These are phyloP conservation scores for Metarhizium rileyi DNA, from an alignment of 2,329 filamentous ascomycete species.

Conservation along the genomic window DNA sequence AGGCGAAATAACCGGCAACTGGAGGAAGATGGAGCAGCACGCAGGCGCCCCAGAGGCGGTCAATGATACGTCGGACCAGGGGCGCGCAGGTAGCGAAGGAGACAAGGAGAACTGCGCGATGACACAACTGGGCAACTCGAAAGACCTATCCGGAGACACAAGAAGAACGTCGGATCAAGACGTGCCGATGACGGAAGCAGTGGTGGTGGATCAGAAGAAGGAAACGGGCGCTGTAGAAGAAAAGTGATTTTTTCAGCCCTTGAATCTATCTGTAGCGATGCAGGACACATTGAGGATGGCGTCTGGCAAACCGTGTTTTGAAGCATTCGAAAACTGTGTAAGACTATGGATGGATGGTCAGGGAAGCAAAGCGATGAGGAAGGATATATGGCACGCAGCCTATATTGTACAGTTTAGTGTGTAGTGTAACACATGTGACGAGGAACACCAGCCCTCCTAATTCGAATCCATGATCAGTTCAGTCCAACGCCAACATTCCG, in stretches of 20 bases:
- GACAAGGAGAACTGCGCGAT: slow-evolving; percentile 38
- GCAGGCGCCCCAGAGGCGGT: slow-evolving; percentile 11
- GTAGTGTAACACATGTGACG: neutral
- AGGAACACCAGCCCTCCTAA: neutral
- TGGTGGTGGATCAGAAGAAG: slow-evolving; percentile 4
- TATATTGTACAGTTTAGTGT: neutral
- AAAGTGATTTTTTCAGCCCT: slow-evolving; percentile 7
- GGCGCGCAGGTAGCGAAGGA: slow-evolving; percentile 23
- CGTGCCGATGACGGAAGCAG: slow-evolving; percentile 22
- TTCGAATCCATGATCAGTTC: neutral
- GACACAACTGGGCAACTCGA: slow-evolving; percentile 7
- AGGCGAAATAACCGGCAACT: slow-evolving; percentile 23
- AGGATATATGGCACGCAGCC: slow-evolving; percentile 1
- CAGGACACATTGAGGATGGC: neutral
- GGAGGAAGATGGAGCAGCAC: slow-evolving; percentile 22
- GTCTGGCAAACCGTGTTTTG: neutral
- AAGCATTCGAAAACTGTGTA: slow-evolving; percentile 1
- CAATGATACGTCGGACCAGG: slow-evolving; percentile 19
- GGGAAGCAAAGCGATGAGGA: neutral
- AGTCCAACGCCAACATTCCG: neutral
- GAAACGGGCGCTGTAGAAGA: slow-evolving; percentile 4
- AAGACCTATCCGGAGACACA: slow-evolving; percentile 5
- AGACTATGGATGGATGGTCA: neutral
- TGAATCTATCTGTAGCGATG: neutral
- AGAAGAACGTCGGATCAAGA: slow-evolving; percentile 15